Evolutionary conservation across 805 yeast species (phyloP), one percentile per base, ranked within the genome.

Genomic region (Pichia deserticola): DNA sequence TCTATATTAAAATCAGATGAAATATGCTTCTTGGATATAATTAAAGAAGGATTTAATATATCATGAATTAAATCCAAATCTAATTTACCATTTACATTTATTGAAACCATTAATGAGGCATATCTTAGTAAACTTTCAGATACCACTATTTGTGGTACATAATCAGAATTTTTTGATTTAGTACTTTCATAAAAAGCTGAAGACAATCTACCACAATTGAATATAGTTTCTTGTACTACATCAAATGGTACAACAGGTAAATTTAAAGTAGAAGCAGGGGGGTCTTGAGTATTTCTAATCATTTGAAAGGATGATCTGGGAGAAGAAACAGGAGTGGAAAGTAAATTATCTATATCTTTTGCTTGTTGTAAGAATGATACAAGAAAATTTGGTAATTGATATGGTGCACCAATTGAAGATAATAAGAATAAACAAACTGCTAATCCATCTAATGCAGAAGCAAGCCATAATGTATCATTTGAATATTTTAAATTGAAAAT

Each of bases 401-500:
- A 76, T 0, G 82, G 76, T 3, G 73, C 68, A 30, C 76, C 80
- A 13, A 84, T 63, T 57, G 72, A 81, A 11, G 83, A 73, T 44
- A 87, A 69, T 48, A 89, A 64, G 5, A 84, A 63, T 39, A 84
- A 63, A 51, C 86, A 78, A 1, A 87, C 79, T 0, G 84, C 85
- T 10, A 89, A 68, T 0, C 90, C 88, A 57, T 89, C 97, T n/a
- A 92, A 62, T 0, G 96, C 81, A 32, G 92, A 83, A 0, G 84
- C 98, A 12, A 88, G 72, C 98, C 98, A 93, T 8, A 93, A 68
- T 58, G 78, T 77, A 62, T 93, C 99, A 45, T 80, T 80, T 2
- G 82, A 72, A 11, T 77, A 72, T 52, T 79, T 80, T 48, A 89
- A 66, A 28, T 76, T 67, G 3, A 70, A 59, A 1, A 84, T 73